phyloP scores from a whole-genome alignment of 352 stramenopile genomes.

The Phytophthora rubi region DNA sequence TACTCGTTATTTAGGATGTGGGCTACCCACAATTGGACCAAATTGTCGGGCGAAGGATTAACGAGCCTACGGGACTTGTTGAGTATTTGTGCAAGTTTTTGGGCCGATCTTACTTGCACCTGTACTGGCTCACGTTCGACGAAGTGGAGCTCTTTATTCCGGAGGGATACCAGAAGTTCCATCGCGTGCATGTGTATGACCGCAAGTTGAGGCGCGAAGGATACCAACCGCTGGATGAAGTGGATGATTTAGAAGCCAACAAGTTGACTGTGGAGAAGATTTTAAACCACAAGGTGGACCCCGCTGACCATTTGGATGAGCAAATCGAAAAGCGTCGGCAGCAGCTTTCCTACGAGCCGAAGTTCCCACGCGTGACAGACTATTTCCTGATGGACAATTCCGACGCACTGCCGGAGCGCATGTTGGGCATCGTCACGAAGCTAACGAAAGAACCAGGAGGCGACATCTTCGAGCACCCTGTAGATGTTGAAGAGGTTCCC shows the following conservation, averaged over 20 bases:
- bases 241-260: conserved; percentile 88
- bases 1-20: conserved; percentile 49
- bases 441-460: conserved; percentile 83
- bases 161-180: conserved; percentile 86
- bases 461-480: conserved; percentile 83
- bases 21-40: conserved; percentile 79
- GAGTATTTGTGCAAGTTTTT: conserved; percentile 92
- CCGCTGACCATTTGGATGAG: conserved; percentile 80
- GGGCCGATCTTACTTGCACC: conserved; percentile 86
- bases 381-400: conserved; percentile 84
- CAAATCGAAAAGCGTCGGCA: conserved; percentile 79
- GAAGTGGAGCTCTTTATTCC: conserved; percentile 87
- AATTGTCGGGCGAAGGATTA: conserved; percentile 85
- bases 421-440: conserved; percentile 82
- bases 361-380: conserved; percentile 81
- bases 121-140: conserved; percentile 90
- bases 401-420: conserved; percentile 70
- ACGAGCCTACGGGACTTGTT: conserved; percentile 66
- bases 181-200: conserved; percentile 87
- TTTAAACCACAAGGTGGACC: conserved; percentile 86
- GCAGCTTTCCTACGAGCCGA: conserved; percentile 53
- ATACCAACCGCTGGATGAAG: conserved; percentile 86
- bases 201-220: conserved; percentile 81
- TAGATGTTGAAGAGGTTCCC: conserved; percentile 80
- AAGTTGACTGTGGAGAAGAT: conserved; percentile 91